Percentiles rank a stretch among this genome's conserved stretches.
phyloP scores from a whole-genome alignment of 192 early-diverging fungal species.

The Dissophora globulifera region DNA sequence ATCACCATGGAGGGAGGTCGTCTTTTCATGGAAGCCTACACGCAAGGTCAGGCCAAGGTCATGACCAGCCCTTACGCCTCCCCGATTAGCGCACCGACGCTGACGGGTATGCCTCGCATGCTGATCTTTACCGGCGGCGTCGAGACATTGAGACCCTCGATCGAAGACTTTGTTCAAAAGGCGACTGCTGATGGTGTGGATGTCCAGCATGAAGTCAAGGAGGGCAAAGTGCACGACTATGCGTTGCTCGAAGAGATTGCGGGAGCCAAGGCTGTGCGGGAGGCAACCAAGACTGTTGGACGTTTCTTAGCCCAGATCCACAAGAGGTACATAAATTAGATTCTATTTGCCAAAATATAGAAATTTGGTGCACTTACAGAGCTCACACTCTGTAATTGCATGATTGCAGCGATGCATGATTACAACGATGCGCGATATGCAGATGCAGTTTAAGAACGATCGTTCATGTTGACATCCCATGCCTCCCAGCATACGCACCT shows the following conservation, averaged over 20 bases:
- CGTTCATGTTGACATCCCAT: too few species aligned
- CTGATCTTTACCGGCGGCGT: conserved; percentile 39
- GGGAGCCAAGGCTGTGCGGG: conserved; percentile 7
- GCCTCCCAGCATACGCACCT: too few species aligned
- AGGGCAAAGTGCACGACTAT: conserved; percentile 29
- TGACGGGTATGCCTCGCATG: conserved; percentile 28
- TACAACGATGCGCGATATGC: too few species aligned
- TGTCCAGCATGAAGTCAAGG: conserved; percentile 13
- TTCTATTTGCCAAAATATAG: too few species aligned
- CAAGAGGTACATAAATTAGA: conserved; percentile 18
- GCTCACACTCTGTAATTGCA: too few species aligned
- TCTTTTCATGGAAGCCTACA: conserved; percentile 29
- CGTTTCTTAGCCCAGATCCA: conserved; percentile 26
- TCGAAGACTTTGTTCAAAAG: conserved; percentile 37
- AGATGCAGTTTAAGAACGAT: too few species aligned
- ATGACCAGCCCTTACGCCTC: conserved; percentile 25
- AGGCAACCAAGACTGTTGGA: conserved; percentile 18
- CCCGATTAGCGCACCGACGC: conserved; percentile 19
- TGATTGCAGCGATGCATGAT: too few species aligned
- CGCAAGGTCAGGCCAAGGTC: conserved; percentile 23
- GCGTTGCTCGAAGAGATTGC: conserved; percentile 35
- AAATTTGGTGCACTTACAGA: too few species aligned
- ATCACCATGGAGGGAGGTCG: conserved; percentile 18
- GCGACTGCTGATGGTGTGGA: conserved; percentile 35
- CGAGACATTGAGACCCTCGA: conserved; percentile 36